phyloP scores from a whole-genome alignment of 2,329 filamentous ascomycete species.

The Sarocladiaceae sp. region DNA sequence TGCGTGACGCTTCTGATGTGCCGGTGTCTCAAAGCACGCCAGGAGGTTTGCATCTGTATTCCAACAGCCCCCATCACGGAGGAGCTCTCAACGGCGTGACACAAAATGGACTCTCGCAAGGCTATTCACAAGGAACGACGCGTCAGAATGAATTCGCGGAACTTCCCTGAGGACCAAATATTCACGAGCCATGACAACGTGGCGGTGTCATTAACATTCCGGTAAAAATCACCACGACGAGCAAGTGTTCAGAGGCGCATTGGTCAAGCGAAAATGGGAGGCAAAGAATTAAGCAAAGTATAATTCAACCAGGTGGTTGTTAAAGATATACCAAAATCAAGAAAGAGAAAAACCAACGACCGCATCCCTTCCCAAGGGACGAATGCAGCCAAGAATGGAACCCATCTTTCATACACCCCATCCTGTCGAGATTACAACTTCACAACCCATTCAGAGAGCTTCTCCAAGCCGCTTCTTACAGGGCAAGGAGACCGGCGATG shows the following conservation, averaged over 20 bases:
- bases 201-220: neutral
- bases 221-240: no score
- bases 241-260: no score
- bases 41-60: neutral
- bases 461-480: no score
- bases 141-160: conserved; percentile 3
- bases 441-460: no score
- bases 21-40: neutral
- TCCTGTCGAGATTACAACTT: no score
- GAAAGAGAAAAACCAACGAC: neutral
- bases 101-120: neutral
- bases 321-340: conserved; percentile 5
- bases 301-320: conserved; percentile 5
- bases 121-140: neutral
- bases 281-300: neutral
- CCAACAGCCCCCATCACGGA: conserved; percentile 2
- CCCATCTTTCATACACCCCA: no score
- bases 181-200: neutral
- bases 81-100: neutral
- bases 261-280: neutral
- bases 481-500: conserved; percentile 11
- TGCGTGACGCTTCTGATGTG: neutral
- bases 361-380: neutral
- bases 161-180: neutral
- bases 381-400: no score